Conservation (phyloP, 768 basidiomycete species). For the Peribolospora baueri region DNA sequence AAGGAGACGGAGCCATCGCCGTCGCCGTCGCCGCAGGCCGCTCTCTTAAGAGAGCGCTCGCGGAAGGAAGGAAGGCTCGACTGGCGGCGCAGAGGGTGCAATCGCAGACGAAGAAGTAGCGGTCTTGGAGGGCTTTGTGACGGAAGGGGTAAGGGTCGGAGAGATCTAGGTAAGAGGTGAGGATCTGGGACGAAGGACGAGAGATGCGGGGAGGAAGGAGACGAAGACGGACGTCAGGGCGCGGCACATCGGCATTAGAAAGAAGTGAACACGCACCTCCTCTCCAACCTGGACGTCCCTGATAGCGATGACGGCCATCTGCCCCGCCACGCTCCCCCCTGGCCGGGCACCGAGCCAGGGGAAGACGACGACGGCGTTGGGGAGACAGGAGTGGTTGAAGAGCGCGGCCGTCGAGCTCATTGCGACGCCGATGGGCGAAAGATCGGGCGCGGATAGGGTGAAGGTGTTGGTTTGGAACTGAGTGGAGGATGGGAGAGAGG, state of each 20-base stretch:
- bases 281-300: slow-evolving; percentile 37
- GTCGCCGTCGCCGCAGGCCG: too few species aligned
- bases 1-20: too few species aligned
- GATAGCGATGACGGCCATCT: slow-evolving; percentile 48
- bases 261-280: slow-evolving; percentile 30
- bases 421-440: slow-evolving; percentile 62
- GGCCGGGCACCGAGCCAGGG: slow-evolving; percentile 28
- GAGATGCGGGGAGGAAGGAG: not conserved
- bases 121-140: slow-evolving; percentile 34
- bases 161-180: slow-evolving; percentile 66
- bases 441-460: slow-evolving; percentile 48
- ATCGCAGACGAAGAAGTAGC: slow-evolving; percentile 39
- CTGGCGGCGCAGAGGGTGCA: too few species aligned
- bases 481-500: too few species aligned
- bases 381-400: slow-evolving; percentile 39
- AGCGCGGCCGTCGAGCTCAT: slow-evolving; percentile 56
- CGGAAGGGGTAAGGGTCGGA: slow-evolving; percentile 38
- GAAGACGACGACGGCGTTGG: slow-evolving; percentile 79
- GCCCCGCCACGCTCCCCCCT: slow-evolving; percentile 24
- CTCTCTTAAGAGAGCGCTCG: not conserved
- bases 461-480: slow-evolving; percentile 86
- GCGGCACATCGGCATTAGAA: too few species aligned
- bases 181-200: slow-evolving; percentile 27
- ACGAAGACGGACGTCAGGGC: not conserved
- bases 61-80: not conserved